Percentiles rank a stretch among this genome's conserved stretches.
These are phyloP conservation scores for Farysia itapuensis DNA, from an alignment of 1,284 basidiomycete genomes.

Conservation along the genomic window DNA sequence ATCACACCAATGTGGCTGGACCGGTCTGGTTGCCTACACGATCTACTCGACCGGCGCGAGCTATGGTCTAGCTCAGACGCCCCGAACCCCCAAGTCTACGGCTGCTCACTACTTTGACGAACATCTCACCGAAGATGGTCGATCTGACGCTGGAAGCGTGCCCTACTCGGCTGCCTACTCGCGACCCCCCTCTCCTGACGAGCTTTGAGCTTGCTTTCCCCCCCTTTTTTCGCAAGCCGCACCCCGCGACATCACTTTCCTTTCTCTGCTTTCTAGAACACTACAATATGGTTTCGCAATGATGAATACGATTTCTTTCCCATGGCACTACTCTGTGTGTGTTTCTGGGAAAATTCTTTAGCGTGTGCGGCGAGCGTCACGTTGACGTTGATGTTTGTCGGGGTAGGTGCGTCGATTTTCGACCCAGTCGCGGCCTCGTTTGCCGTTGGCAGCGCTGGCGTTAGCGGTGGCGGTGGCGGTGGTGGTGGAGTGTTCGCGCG, in stretches of 20 bases:
- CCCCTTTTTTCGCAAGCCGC: no score
- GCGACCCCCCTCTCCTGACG: slow-evolving; percentile 51
- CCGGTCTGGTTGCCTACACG: slow-evolving; percentile 51
- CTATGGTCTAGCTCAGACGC: slow-evolving; percentile 53
- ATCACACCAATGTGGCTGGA: slow-evolving; percentile 97
- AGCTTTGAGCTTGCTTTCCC: slow-evolving; percentile 45
- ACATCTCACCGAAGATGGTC: slow-evolving; percentile 49
- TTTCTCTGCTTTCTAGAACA: slow-evolving; percentile 5
- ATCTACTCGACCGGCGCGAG: slow-evolving; percentile 68
- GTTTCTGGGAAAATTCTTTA: no score
- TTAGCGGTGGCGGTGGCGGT: neutral
- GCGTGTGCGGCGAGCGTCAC: no score
- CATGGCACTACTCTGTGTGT: no score
- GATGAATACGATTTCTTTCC: no score
- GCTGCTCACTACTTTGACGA: slow-evolving; percentile 82
- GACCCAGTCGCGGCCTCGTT: slow-evolving; percentile 36
- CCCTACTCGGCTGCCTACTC: slow-evolving; percentile 40
- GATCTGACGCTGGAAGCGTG: slow-evolving; percentile 42
- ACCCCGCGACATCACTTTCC: no score
- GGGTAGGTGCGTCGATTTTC: slow-evolving; percentile 13
- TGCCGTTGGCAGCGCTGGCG: slow-evolving; percentile 6
- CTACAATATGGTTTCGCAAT: neutral
- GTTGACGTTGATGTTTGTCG: neutral
- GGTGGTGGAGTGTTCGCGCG: slow-evolving; percentile 10
- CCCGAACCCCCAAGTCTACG: slow-evolving; percentile 77